Evolutionary conservation across 2,329 filamentous ascomycete genomes (phyloP), one percentile per base, ranked within the genome.

Genomic region (Colletotrichum agaves): DNA sequence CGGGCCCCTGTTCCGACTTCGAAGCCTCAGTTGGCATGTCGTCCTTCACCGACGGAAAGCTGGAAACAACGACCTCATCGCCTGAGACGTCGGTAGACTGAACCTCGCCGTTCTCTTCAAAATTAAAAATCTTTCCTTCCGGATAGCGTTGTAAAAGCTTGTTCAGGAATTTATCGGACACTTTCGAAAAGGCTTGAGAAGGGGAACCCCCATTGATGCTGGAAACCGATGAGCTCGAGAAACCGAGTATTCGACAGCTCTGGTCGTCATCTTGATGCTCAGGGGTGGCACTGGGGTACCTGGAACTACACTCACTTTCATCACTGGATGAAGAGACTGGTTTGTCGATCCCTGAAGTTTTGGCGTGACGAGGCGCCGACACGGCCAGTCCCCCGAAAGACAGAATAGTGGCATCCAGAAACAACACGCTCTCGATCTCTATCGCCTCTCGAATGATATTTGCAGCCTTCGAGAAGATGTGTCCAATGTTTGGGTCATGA

Each of bases 91-190:
- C 76, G 5, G 74, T 75, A 0, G 73, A 72, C 2, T 77, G 75
- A 0, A 81, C 56, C 6, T 76, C 73, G 0, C 81, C 82, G 11
- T 77, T 71, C 3, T 74, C 75, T 13, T 79, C 80, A 41, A 82
- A 82, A 53, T 80, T 81, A 67, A 84, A 85, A 0, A 85, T 77
- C 50, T 80, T 80, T 0, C 84, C 85, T 7, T 77, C 73, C 0
- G 83, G 83, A 63, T 86, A 82, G 2, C 79, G 74, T 4, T 78
- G 77, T 2, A 85, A 72, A 5, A 86, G 75, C 1, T 74, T 75
- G 1, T 74, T 72, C 2, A 86, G 74, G 10, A 83, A 77, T 4
- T 68, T 74, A 49, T 83, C 79, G 0, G 80, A 76, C 0, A 84
- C 61, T 1, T 72, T 70, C 15, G 72, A 63, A 5, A 71, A 61